Percentiles rank a stretch among this genome's conserved stretches.
These are phyloP conservation scores for Gelatoporia subvermispora DNA, from an alignment of 768 basidiomycete species.

Conservation along the genomic window DNA sequence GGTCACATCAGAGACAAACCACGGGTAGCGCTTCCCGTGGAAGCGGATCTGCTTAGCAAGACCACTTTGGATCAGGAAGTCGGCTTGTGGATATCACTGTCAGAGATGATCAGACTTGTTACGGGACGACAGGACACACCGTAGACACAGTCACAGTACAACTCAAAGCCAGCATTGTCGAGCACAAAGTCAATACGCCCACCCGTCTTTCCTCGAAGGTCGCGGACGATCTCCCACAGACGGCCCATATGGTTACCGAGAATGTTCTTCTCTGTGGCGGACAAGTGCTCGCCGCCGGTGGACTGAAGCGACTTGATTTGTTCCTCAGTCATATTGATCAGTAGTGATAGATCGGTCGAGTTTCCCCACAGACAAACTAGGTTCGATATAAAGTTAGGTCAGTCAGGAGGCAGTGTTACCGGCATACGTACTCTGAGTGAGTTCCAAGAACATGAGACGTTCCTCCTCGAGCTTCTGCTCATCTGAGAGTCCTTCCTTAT, in stretches of 20 bases:
- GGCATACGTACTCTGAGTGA: constrained; percentile 73
- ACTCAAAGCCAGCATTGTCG: constrained; percentile 84
- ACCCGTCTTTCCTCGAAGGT: constrained; percentile 34
- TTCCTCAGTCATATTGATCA: constrained; percentile 97
- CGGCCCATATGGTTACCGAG: constrained; percentile 75
- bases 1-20: constrained; percentile 94
- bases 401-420: too few relatives aligned
- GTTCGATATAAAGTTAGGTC: neutral
- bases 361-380: constrained; percentile 97
- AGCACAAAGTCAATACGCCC: constrained; percentile 60
- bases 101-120: constrained; percentile 3
- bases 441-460: constrained; percentile 83
- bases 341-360: constrained; percentile 88
- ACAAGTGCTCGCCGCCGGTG: constrained; percentile 91
- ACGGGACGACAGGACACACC: constrained; percentile 38
- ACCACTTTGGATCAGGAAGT: constrained; percentile 89
- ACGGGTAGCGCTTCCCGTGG: constrained; percentile 94
- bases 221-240: constrained; percentile 72
- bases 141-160: constrained; percentile 85
- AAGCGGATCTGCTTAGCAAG: constrained; percentile 81
- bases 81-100: too few relatives aligned
- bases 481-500: constrained; percentile 46
- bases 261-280: constrained; percentile 95
- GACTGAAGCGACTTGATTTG: constrained; percentile 96
- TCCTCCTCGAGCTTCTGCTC: constrained; percentile 65